Conservation (phyloP, 23 red algal species). For the Gracilariopsis chorda region DNA sequence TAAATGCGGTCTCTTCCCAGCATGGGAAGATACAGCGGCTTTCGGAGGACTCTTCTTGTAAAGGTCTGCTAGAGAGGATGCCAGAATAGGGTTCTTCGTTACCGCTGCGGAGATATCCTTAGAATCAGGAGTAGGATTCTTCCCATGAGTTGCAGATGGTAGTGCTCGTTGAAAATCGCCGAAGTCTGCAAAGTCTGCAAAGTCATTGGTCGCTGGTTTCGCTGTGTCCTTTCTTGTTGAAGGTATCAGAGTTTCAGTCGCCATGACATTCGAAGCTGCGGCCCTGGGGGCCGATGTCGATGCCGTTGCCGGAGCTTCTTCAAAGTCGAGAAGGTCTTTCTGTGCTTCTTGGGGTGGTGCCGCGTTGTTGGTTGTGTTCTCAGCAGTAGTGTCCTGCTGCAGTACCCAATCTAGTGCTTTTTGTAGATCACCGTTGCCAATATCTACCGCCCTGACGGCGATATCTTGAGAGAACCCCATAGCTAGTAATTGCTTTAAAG, state of each 20-base stretch:
- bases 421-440: constrained; percentile 38
- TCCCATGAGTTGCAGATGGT: neutral
- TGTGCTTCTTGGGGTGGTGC: neutral
- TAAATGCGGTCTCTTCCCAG: too few species aligned
- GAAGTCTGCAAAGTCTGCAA: constrained; percentile 72
- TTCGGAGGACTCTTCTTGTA: constrained; percentile 26
- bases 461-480: constrained; percentile 62
- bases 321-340: constrained; percentile 63
- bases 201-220: constrained; percentile 13
- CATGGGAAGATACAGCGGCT: neutral
- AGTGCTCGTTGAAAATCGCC: constrained; percentile 46
- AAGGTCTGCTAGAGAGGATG: neutral
- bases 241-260: neutral
- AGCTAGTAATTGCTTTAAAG: constrained; percentile 46
- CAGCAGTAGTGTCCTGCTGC: neutral
- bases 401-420: constrained; percentile 55
- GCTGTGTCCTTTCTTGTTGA: neutral
- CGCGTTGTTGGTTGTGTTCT: neutral
- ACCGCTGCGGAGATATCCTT: neutral
- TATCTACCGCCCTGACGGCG: constrained; percentile 27
- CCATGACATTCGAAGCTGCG: neutral
- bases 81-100: neutral
- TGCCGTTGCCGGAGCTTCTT: neutral
- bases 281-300: neutral
- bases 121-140: neutral